These are phyloP conservation scores for Herpetospermum pedunculosum DNA, from an alignment of 306 rosid species.

Conservation along the genomic window DNA sequence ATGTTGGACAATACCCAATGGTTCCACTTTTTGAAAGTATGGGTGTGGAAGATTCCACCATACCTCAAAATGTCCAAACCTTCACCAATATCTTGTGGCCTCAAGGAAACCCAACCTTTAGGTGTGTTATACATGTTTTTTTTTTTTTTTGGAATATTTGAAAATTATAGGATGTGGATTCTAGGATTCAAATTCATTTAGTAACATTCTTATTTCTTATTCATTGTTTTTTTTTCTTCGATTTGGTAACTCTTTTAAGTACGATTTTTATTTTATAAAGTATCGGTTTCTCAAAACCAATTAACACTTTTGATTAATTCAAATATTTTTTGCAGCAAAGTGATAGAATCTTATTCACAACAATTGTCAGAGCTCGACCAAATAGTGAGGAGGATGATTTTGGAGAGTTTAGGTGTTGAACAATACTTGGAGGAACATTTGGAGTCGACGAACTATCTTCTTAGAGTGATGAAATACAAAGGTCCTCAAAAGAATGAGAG, in stretches of 20 bases:
- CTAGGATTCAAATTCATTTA: too few species aligned
- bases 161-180: not conserved
- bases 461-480: conserved; percentile 54
- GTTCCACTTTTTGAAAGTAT: conserved; percentile 54
- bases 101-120: conserved; percentile 40
- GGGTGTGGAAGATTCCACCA: conserved; percentile 43
- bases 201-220: not conserved
- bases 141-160: not conserved
- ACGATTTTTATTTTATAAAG: too few species aligned
- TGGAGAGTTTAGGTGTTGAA: conserved; percentile 58
- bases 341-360: conserved; percentile 35
- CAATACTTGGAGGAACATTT: conserved; percentile 64
- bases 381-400: conserved; percentile 50
- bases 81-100: conserved; percentile 37
- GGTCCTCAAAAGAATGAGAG: conserved; percentile 42
- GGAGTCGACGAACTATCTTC: conserved; percentile 52
- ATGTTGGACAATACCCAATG: conserved; percentile 48
- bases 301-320: too few species aligned
- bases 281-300: too few species aligned
- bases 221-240: not conserved
- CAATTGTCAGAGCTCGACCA: conserved; percentile 42
- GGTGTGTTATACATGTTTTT: conserved; percentile 13
- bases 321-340: conserved; percentile 30
- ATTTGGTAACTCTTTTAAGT: too few species aligned
- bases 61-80: conserved; percentile 27